phyloP scores from a whole-genome alignment of 148 eudicot genomes.

The Vaccinium corymbosum region DNA sequence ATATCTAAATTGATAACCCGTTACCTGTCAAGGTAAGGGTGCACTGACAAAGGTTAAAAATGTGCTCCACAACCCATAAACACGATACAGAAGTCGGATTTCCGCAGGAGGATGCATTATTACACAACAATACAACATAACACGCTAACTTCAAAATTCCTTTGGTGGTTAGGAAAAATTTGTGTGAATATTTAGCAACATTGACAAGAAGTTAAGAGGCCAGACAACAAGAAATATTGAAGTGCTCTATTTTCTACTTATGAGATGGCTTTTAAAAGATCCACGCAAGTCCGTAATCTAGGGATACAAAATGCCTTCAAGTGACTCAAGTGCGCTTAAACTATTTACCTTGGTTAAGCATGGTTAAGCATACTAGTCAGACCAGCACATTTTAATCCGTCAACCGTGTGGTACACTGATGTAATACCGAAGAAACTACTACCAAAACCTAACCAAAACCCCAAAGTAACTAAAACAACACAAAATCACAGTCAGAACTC shows the following conservation, averaged over 20 bases:
- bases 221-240: too few species aligned
- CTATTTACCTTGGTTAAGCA: neutral
- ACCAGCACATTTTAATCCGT: neutral
- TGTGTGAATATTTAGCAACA: too few species aligned
- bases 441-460: neutral
- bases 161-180: neutral
- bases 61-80: neutral
- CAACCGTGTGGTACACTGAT: neutral
- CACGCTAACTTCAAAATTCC: neutral
- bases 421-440: neutral
- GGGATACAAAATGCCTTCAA: neutral
- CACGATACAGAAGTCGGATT: too few species aligned
- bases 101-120: neutral
- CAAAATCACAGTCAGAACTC: neutral
- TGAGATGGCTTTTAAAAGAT: too few species aligned
- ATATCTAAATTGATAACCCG: neutral
- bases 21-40: neutral
- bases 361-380: neutral
- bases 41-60: neutral
- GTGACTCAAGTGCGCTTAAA: neutral
- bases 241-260: neutral
- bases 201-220: too few species aligned
- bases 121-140: neutral
- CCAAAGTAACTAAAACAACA: neutral
- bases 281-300: neutral